Percentiles rank a stretch among this genome's conserved stretches.
phyloP scores from a whole-genome alignment of 495 filamentous ascomycete species.

The Clavariopsis aquatica region DNA sequence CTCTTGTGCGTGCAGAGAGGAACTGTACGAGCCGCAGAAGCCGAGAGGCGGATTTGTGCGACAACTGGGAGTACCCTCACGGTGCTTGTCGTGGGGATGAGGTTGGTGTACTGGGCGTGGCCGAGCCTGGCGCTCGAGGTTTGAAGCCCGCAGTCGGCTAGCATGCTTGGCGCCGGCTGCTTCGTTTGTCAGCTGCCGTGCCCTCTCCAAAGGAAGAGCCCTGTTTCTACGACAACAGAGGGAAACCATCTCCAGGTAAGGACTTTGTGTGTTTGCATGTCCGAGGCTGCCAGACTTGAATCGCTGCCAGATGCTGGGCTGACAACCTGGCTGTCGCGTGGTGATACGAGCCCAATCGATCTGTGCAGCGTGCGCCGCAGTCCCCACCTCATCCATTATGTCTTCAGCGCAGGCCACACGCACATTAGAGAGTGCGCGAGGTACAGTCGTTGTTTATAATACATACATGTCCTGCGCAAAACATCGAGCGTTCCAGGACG shows the following conservation, averaged over 20 bases:
- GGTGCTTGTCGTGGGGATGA: slow-evolving; percentile 24
- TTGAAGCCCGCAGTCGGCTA: slow-evolving; percentile 15
- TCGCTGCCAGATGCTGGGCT: background rate
- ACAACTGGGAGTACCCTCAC: slow-evolving; percentile 19
- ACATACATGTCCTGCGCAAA: too few species aligned
- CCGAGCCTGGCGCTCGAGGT: slow-evolving; percentile 2
- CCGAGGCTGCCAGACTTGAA: background rate
- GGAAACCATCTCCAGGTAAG: background rate
- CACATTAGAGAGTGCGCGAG: too few species aligned
- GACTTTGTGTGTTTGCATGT: background rate
- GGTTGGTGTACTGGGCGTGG: slow-evolving; percentile 27
- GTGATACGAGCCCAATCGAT: background rate
- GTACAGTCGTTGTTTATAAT: background rate
- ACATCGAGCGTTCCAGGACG: too few species aligned
- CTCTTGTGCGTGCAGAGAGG: slow-evolving; percentile 1
- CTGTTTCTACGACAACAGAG: background rate
- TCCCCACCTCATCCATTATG: slow-evolving; percentile 1
- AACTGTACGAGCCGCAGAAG: slow-evolving; percentile 11
- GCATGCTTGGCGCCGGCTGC: background rate
- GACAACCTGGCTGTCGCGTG: background rate
- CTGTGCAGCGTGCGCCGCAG: background rate
- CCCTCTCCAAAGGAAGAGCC: background rate
- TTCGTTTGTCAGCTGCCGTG: background rate
- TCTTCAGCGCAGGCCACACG: background rate
- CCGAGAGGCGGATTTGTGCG: slow-evolving; percentile 16